These are phyloP conservation scores for Albugo laibachii DNA, from an alignment of 352 stramenopile genomes.

Conservation along the genomic window DNA sequence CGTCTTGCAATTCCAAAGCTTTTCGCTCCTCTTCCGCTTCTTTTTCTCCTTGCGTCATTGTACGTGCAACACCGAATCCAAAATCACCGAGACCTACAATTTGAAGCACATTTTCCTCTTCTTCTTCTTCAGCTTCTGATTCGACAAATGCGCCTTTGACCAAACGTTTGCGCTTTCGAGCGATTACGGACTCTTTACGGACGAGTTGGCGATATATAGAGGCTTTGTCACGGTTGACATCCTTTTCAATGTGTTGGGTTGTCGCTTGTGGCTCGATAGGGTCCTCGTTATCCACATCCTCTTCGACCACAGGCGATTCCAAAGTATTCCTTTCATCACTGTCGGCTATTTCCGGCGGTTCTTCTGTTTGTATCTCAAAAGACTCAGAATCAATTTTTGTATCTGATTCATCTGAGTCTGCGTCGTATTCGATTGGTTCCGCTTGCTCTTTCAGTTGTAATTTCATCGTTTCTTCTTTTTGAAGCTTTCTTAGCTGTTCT, in stretches of 20 bases:
- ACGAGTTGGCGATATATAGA: constrained; percentile 46
- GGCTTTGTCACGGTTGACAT: constrained; percentile 34
- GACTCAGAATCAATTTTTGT: constrained; percentile 20
- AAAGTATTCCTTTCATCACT: no score
- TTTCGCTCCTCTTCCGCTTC: constrained; percentile 60
- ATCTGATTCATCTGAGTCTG: constrained; percentile 13
- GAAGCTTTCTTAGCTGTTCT: constrained; percentile 42
- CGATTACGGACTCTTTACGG: constrained; percentile 29
- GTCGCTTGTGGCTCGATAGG: background rate
- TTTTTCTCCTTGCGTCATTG: constrained; percentile 43
- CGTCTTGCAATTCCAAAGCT: constrained; percentile 47
- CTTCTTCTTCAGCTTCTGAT: constrained; percentile 69
- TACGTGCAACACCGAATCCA: constrained; percentile 59
- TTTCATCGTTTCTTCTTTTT: constrained; percentile 38
- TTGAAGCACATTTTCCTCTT: constrained; percentile 66
- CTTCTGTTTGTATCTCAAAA: constrained; percentile 5
- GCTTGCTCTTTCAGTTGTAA: constrained; percentile 18
- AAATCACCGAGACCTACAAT: constrained; percentile 69
- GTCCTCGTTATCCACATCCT: constrained; percentile 2
- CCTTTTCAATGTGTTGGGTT: background rate
- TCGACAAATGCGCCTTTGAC: constrained; percentile 49
- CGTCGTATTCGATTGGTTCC: constrained; percentile 15
- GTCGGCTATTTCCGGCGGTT: background rate
- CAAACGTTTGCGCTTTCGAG: constrained; percentile 30
- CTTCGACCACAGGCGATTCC: constrained; percentile 1